phyloP scores from a whole-genome alignment of 2,329 filamentous ascomycete species.

The Epichloe sylvatica region DNA sequence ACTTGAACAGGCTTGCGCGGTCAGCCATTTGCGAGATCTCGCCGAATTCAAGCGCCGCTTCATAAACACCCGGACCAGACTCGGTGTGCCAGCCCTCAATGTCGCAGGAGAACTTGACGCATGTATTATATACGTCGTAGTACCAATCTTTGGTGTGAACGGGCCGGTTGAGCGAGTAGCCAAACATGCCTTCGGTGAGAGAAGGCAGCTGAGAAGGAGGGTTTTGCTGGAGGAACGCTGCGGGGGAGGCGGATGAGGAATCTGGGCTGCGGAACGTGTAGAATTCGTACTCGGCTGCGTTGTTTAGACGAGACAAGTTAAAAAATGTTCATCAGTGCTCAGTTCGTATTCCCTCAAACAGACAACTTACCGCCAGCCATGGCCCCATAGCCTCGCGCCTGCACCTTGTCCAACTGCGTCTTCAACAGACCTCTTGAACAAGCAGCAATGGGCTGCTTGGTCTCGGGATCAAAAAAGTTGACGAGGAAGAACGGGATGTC shows the following conservation, averaged over 20 bases:
- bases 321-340: background rate
- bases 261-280: constrained; percentile 70
- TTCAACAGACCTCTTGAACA: constrained; percentile 68
- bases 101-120: constrained; percentile 60
- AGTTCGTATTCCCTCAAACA: background rate
- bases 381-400: constrained; percentile 56
- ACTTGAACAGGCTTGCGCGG: constrained; percentile 84
- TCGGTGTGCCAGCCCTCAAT: constrained; percentile 96
- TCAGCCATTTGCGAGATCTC: constrained; percentile 86
- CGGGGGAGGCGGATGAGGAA: constrained; percentile 45
- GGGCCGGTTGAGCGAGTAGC: constrained; percentile 76
- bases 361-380: constrained; percentile 68
- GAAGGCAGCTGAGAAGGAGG: constrained; percentile 59
- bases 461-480: constrained; percentile 73
- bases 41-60: constrained; percentile 84
- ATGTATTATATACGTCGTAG: constrained; percentile 74
- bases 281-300: constrained; percentile 85
- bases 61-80: constrained; percentile 85
- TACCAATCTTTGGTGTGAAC: constrained; percentile 88
- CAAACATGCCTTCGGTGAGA: constrained; percentile 89
- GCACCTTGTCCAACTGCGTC: constrained; percentile 52
- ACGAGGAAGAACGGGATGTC: constrained; percentile 76
- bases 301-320: background rate
- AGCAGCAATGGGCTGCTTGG: constrained; percentile 53
- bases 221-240: constrained; percentile 60